Base-by-base conservation (phyloP, 208 protist species). In the Porcisia deanei region DNA sequence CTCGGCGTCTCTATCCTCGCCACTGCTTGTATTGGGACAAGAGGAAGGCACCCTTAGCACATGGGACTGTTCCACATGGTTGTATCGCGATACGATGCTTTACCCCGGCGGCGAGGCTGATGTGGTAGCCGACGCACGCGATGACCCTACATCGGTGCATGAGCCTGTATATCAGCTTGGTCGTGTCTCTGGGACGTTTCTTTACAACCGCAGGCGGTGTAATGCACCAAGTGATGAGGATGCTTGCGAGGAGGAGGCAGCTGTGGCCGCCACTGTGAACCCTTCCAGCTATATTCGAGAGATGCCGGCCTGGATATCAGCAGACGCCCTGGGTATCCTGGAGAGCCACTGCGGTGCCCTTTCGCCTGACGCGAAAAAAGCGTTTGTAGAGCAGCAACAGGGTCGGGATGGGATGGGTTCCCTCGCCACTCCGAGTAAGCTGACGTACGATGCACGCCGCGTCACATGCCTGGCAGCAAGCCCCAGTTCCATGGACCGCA, bases 41-140 rank as follows among this genome's bases (percentile, higher is more conserved):
- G 81, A 90, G 58, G 81, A 86, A 37, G 86, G 86, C 47, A 75
- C 77, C 22, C 79, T 90, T 5, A 76, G 76, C 41, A 54, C 76
- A 25, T 90, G 86, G 84, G 66, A 83, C 60, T 71, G 66, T 45
- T 0, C 22, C 6, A 57, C 64, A 3, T 84, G 80, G 75, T 1
- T 25, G 20, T 86, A 90, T 71, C 69, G 80, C 9, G 80, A 85
- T 64, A 82, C 86, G 43, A 73, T 90, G 68, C 58, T 54, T 3
- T 90, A 90, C 73, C 86, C 86, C 9, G 37, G 78, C 37, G 81
- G 60, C 14, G 81, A 86, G 60, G 25, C 12, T 0, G 86, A 90
- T 25, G 75, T 90, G 8, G 73, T 70, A 37, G 71, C 52, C 1
- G 84, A 89, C 66, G 79, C 79, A 10, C 34, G 39, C 22, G 16